Conservation (phyloP, 2,329 filamentous ascomycete species). For the Amauroascus verrucosus region DNA sequence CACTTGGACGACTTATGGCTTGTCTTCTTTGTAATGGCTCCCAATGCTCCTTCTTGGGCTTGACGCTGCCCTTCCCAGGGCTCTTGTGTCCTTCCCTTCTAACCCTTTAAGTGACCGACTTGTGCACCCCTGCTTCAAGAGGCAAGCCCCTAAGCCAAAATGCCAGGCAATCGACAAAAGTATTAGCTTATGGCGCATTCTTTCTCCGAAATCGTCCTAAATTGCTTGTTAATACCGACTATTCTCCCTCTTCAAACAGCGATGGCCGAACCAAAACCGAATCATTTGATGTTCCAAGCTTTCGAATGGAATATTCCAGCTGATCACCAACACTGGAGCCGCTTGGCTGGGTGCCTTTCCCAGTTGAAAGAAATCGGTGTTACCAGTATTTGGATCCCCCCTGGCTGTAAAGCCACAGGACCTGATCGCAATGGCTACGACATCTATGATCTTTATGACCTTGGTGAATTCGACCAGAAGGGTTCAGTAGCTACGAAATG, state of each 20-base stretch:
- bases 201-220: no score
- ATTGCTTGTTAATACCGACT: neutral
- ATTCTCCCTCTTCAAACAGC: neutral
- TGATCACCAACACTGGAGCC: constrained; percentile 51
- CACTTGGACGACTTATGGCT: no score
- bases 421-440: constrained; percentile 57
- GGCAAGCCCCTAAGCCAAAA: no score
- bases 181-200: no score
- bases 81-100: no score
- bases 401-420: constrained; percentile 57
- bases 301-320: constrained; percentile 64
- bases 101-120: no score
- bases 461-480: constrained; percentile 66
- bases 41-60: no score
- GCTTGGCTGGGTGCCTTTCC: constrained; percentile 45
- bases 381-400: constrained; percentile 57
- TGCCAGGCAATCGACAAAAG: no score
- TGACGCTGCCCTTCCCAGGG: no score
- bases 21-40: no score
- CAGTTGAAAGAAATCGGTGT: constrained; percentile 51
- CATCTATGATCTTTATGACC: constrained; percentile 59
- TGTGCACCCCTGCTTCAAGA: no score
- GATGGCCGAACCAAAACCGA: constrained; percentile 17
- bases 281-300: constrained; percentile 54
- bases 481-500: constrained; percentile 55